A percentile compares a stretch with the other conserved stretches of the same genome.
Evolutionary conservation across 257 asterid species (phyloP).

Genomic region (Jaltomata sinuosa): DNA sequence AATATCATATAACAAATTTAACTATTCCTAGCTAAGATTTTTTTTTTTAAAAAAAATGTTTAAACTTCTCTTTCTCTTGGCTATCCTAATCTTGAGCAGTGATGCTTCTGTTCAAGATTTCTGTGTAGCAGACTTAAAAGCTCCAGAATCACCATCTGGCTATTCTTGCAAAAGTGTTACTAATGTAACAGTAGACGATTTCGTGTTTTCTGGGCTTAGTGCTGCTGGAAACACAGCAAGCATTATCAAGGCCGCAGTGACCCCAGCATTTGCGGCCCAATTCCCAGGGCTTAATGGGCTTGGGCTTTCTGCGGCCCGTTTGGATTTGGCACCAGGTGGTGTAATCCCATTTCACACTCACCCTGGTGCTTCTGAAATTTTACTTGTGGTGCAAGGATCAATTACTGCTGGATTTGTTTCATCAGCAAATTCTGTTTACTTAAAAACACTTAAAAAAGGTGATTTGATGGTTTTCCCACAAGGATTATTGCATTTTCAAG

Average conservation of each 20-base stretch:
- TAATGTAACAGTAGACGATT: slow-evolving; percentile 37
- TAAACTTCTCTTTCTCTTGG: slow-evolving; percentile 17
- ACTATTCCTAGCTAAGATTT: background rate
- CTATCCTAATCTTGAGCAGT: slow-evolving; percentile 18
- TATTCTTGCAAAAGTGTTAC: slow-evolving; percentile 55
- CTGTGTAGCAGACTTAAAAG: slow-evolving; percentile 49
- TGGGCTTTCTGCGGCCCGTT: slow-evolving; percentile 56
- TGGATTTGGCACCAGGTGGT: slow-evolving; percentile 55
- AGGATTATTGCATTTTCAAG: slow-evolving; percentile 69
- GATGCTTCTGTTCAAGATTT: slow-evolving; percentile 55
- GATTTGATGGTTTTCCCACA: slow-evolving; percentile 59
- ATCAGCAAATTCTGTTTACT: slow-evolving; percentile 41
- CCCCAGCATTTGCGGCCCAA: slow-evolving; percentile 63
- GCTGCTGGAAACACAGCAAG: slow-evolving; percentile 50
- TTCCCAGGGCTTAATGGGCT: slow-evolving; percentile 67
- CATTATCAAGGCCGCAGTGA: slow-evolving; percentile 58
- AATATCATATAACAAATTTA: background rate
- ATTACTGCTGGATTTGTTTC: slow-evolving; percentile 46
- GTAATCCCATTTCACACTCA: slow-evolving; percentile 75
- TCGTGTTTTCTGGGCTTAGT: slow-evolving; percentile 45
- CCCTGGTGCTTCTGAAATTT: slow-evolving; percentile 59
- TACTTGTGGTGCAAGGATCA: slow-evolving; percentile 38
- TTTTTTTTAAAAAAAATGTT: slow-evolving; percentile 14
- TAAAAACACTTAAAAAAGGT: slow-evolving; percentile 45
- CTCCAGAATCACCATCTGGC: slow-evolving; percentile 50